Conservation (phyloP, 495 filamentous ascomycete species). For the Aspergillus funiculosus region DNA sequence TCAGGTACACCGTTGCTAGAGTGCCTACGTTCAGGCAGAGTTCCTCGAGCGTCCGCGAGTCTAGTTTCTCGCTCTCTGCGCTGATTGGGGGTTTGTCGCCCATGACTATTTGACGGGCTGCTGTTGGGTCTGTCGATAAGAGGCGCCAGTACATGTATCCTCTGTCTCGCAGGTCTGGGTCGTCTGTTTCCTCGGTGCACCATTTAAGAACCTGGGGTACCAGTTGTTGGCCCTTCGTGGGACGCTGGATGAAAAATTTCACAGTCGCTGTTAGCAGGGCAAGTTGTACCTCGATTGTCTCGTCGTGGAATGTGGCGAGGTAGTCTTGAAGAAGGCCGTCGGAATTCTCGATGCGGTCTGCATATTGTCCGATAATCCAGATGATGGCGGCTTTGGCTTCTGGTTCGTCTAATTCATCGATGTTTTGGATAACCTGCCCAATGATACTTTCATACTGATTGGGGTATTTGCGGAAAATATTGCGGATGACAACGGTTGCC, state of each 20-base stretch:
- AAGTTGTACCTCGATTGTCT: slow-evolving; percentile 90
- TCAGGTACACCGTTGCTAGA: slow-evolving; percentile 92
- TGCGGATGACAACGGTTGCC: slow-evolving; percentile 98
- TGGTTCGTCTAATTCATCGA: slow-evolving; percentile 97
- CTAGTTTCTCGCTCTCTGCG: slow-evolving; percentile 90
- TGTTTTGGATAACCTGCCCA: slow-evolving; percentile 85
- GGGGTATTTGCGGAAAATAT: slow-evolving; percentile 98
- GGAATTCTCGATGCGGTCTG: slow-evolving; percentile 91
- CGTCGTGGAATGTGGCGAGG: slow-evolving; percentile 85
- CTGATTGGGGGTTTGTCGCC: slow-evolving; percentile 95
- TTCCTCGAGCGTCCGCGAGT: slow-evolving; percentile 87
- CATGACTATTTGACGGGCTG: slow-evolving; percentile 87
- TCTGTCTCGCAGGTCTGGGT: slow-evolving; percentile 89
- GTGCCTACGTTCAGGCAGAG: slow-evolving; percentile 97
- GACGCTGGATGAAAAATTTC: slow-evolving; percentile 95
- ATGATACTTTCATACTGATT: slow-evolving; percentile 99
- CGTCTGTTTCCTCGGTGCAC: slow-evolving; percentile 98
- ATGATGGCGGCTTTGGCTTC: slow-evolving; percentile 99
- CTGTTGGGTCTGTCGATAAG: slow-evolving; percentile 85
- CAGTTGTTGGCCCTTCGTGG: slow-evolving; percentile 87
- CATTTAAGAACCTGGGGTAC: slow-evolving; percentile 96
- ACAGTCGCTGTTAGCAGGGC: slow-evolving; percentile 94
- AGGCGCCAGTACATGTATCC: slow-evolving; percentile 99
- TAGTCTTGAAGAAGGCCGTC: slow-evolving; percentile 94
- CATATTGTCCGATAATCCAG: slow-evolving; percentile 99